phyloP scores from a whole-genome alignment of 768 basidiomycete genomes.

The Chalciporus chontae region DNA sequence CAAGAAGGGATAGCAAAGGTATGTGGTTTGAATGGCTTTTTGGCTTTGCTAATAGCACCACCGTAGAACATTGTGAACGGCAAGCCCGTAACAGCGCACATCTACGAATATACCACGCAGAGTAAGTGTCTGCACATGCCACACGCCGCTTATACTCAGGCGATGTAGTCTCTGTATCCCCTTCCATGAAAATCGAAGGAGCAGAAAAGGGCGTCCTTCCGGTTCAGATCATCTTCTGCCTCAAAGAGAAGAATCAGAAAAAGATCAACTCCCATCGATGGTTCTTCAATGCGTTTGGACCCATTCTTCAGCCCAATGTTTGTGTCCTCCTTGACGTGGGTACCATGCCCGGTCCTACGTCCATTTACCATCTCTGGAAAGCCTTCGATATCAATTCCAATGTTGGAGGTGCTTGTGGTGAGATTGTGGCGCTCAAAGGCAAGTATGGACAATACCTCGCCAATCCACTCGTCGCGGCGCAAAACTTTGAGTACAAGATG shows the following conservation, averaged over 20 bases:
- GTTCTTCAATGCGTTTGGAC: conserved; percentile 92
- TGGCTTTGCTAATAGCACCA: conserved; percentile 1
- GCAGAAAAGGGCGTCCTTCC: conserved; percentile 80
- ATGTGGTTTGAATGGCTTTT: conserved; percentile 10
- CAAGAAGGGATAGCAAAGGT: conserved; percentile 92
- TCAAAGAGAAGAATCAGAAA: conserved; percentile 92
- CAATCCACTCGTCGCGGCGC: conserved; percentile 86
- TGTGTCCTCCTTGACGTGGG: conserved; percentile 90
- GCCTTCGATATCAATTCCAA: conserved; percentile 91
- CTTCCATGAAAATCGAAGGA: conserved; percentile 77
- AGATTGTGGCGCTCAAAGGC: conserved; percentile 90
- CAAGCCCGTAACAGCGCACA: conserved; percentile 81
- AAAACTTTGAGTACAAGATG: conserved; percentile 96
- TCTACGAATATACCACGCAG: conserved; percentile 94
- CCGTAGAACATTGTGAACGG: conserved; percentile 70
- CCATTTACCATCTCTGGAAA: conserved; percentile 93
- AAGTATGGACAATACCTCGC: conserved; percentile 74
- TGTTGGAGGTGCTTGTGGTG: conserved; percentile 93
- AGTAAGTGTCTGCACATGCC: conserved; percentile 37
- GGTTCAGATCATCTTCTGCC: conserved; percentile 88
- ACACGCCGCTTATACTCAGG: conserved; percentile 6
- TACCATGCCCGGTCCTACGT: conserved; percentile 81
- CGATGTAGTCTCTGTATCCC: conserved; percentile 68
- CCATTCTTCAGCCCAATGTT: conserved; percentile 84
- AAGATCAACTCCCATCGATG: conserved; percentile 94